phyloP scores from a whole-genome alignment of 1,139 yeast species.

The Hansenula anomala region DNA sequence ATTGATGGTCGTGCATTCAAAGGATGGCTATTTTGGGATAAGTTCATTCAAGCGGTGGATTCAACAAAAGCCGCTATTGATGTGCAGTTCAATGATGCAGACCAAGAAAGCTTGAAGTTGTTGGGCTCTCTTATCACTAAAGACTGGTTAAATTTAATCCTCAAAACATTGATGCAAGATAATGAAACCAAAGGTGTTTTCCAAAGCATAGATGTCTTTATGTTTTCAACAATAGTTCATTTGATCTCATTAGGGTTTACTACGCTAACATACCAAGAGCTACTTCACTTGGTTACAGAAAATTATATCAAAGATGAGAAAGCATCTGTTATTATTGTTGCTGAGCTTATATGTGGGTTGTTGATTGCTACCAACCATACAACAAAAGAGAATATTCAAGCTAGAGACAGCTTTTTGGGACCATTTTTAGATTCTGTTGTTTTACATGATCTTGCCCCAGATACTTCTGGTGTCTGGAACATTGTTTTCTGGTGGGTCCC shows the following conservation, averaged over 20 bases:
- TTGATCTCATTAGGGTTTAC: constrained; percentile 42
- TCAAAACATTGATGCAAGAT: constrained; percentile 56
- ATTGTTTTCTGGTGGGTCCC: constrained; percentile 76
- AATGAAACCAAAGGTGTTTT: constrained; percentile 59
- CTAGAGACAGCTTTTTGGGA: constrained; percentile 44
- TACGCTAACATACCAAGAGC: constrained; percentile 32
- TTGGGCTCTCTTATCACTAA: constrained; percentile 45
- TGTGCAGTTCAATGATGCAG: constrained; percentile 25
- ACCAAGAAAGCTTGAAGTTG: constrained; percentile 38
- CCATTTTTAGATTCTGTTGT: constrained; percentile 44
- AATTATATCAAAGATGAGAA: constrained; percentile 58
- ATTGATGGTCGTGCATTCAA: constrained; percentile 51
- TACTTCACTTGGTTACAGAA: constrained; percentile 45
- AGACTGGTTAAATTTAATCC: constrained; percentile 54
- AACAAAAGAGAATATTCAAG: constrained; percentile 23
- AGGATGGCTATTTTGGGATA: constrained; percentile 85
- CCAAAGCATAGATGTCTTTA: constrained; percentile 56
- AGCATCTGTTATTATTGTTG: constrained; percentile 55
- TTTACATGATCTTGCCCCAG: constrained; percentile 65
- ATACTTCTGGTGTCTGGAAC: constrained; percentile 72
- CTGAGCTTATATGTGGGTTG: constrained; percentile 59
- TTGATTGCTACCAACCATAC: constrained; percentile 44
- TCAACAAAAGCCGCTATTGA: constrained; percentile 20
- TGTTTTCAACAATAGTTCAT: constrained; percentile 41
- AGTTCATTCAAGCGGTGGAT: constrained; percentile 42